Evolutionary conservation across 2,329 filamentous ascomycete genomes (phyloP).

Genomic region (Bipolaris sorokiniana): DNA sequence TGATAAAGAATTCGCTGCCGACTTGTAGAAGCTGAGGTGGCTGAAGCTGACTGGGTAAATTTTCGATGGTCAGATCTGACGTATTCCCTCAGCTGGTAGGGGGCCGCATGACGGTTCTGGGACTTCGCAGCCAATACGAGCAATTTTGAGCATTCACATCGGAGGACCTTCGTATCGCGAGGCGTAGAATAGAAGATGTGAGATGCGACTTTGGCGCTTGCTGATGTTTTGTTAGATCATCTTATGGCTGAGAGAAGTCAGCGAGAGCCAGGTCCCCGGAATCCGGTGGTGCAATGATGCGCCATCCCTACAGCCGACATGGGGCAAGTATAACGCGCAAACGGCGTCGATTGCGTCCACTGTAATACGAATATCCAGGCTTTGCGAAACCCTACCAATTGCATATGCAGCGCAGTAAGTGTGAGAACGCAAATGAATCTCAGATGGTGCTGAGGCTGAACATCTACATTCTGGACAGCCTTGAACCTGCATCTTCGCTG

Average conservation of each 20-base stretch:
- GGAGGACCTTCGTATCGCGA: not conserved
- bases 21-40: not conserved
- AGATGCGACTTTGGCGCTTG: constrained; percentile 2
- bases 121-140: constrained; percentile 1
- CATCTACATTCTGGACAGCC: not conserved
- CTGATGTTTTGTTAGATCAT: not conserved
- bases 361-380: not conserved
- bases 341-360: not conserved
- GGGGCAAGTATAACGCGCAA: not conserved
- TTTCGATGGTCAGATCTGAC: constrained; percentile 12
- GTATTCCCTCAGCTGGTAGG: constrained; percentile 12
- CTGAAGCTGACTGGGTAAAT: not conserved
- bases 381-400: not conserved
- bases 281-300: not conserved
- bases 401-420: not conserved
- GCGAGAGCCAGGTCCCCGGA: not conserved
- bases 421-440: not conserved
- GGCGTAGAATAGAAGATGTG: not conserved
- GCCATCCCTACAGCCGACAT: not conserved
- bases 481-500: not conserved
- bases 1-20: constrained; percentile 3
- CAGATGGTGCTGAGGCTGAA: not conserved
- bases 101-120: not conserved
- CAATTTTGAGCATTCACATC: not conserved
- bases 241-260: not conserved